Evolutionary conservation across 257 asterid species (phyloP).

Genomic region (Solanum virginianum): DNA sequence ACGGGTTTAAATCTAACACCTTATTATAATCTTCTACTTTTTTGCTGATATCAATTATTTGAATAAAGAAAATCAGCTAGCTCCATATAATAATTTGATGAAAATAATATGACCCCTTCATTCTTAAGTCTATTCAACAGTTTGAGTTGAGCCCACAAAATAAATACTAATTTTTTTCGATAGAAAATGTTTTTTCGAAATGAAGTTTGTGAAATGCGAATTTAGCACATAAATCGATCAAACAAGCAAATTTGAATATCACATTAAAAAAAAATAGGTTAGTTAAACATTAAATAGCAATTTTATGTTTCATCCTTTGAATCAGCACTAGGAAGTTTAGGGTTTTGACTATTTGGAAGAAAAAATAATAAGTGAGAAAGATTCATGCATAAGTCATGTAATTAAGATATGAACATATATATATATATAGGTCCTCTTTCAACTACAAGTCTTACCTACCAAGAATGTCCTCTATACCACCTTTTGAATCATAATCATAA

Average conservation of each 20-base stretch:
- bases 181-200: neutral
- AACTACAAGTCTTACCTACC: neutral
- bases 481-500: neutral
- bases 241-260: neutral
- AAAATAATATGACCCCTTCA: neutral
- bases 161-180: no score
- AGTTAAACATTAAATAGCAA: neutral
- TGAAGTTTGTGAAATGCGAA: accelerated
- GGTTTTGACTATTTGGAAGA: neutral
- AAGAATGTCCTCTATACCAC: neutral
- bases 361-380: neutral
- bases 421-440: neutral
- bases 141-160: neutral
- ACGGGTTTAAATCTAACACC: neutral
- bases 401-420: neutral
- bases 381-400: neutral
- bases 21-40: neutral
- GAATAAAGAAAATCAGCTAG: neutral
- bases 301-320: neutral
- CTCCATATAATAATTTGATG: neutral
- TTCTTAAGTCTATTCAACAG: neutral
- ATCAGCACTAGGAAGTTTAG: neutral
- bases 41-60: neutral
- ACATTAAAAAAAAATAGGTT: neutral
- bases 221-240: neutral